Percentiles rank a stretch among this genome's conserved stretches.
Conservation (phyloP, 208 protist genomes). For the Crithidia expoeki region DNA sequence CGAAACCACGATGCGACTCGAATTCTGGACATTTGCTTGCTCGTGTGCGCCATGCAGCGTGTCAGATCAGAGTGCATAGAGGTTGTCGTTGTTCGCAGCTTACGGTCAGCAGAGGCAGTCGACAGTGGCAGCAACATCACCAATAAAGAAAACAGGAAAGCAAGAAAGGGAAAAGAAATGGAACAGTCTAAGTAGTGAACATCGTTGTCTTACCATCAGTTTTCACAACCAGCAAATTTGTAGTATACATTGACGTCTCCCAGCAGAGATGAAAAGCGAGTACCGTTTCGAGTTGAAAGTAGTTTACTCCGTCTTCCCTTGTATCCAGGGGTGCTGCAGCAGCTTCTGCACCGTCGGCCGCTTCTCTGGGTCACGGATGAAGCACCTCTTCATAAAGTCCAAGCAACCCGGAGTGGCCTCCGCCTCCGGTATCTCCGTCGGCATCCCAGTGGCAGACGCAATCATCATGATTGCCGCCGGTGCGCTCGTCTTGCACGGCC, state of each 20-base stretch:
- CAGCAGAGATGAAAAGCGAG: constrained; percentile 2
- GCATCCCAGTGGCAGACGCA: constrained; percentile 68
- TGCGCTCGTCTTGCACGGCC: constrained; percentile 78
- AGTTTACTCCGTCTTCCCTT: constrained; percentile 59
- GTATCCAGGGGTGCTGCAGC: constrained; percentile 88
- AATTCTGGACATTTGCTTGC: no score
- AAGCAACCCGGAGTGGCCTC: constrained; percentile 82
- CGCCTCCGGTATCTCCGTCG: constrained; percentile 80
- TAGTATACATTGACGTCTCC: no score
- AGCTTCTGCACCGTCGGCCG: constrained; percentile 87
- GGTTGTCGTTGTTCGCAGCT: no score
- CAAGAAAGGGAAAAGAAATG: not conserved
- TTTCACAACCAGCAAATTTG: no score
- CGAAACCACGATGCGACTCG: no score
- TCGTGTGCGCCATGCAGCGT: no score
- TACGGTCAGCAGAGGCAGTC: no score
- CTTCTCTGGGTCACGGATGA: constrained; percentile 73
- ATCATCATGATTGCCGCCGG: constrained; percentile 91
- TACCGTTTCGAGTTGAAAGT: not conserved
- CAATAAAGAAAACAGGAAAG: not conserved
- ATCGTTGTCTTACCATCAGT: no score
- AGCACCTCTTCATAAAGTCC: constrained; percentile 87
- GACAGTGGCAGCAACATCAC: not conserved
- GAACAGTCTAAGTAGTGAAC: no score
- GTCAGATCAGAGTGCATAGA: no score